Evolutionary conservation across 345 rosid genomes (phyloP).

Genomic region (Eucalyptus viminalis): DNA sequence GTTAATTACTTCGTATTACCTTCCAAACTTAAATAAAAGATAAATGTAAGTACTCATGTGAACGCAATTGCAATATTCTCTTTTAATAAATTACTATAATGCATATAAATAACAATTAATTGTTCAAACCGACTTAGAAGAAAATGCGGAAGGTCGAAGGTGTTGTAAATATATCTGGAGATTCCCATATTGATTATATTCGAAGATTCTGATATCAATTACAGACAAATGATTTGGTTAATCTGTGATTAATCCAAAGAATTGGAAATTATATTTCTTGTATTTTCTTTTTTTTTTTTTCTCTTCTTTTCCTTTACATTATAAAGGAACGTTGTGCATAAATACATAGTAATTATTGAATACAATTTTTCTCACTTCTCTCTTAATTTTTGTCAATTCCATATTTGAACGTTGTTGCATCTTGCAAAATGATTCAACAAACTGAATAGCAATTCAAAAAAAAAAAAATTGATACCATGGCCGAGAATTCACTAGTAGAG

Average conservation of each 20-base stretch:
- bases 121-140: not conserved
- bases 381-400: not conserved
- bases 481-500: not conserved
- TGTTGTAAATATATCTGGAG: not conserved
- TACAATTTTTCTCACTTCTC: not conserved
- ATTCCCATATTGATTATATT: too few species aligned
- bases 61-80: not conserved
- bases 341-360: not conserved
- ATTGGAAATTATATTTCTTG: not conserved
- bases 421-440: not conserved
- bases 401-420: not conserved
- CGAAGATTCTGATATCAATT: too few species aligned
- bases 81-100: not conserved
- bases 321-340: not conserved
- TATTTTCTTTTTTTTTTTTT: too few species aligned
- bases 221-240: not conserved
- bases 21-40: too few species aligned
- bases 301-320: not conserved
- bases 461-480: not conserved
- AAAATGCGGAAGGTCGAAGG: not conserved
- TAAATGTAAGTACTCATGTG: not conserved
- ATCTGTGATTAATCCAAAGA: not conserved
- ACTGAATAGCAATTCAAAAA: not conserved
- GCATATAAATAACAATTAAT: not conserved
- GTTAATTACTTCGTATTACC: not conserved